Base-by-base conservation (phyloP, 305 asterid species). In the Withania somnifera region DNA sequence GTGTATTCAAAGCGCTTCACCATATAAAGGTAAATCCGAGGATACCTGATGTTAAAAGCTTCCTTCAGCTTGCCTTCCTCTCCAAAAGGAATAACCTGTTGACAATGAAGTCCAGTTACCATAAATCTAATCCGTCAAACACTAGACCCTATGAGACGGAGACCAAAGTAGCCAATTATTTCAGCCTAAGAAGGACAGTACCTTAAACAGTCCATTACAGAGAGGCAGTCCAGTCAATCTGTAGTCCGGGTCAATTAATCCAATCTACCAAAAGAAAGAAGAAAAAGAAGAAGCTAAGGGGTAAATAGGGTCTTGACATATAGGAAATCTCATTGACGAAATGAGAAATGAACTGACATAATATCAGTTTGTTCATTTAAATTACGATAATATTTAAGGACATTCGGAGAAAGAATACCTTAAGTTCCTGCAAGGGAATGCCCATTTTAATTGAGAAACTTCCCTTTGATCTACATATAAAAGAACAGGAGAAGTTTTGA, bases 371-470 rank as follows among this genome's bases (percentile, higher is more conserved):
- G 58, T 26, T 75, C 56, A 30, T 11, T 17, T 42, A 42, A 76
- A 51, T 47, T 77, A 53, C 36, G 19, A 13, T 52, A 17, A 42
- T 53, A 60, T 53, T 34, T 30, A 53, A 50, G 38, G 42, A 3
- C n/a, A 28, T 26, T 26, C 13, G 20, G 11, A 24, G 22, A 78
- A 51, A 51, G 17, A 42, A 66, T 88, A 94, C 93, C 90, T 87
- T 85, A 14, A 84, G 87, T 54, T 82, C 86, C 83, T 86, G 86
- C 0, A 87, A 85, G 42, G 99, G 97, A 76, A 97, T 94, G 32
- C 99, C 99, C 80, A 91, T 94, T 84, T 97, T 91, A 87, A 93
- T 98, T n/a, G 99, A 94, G 68, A 95, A 97, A 90, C 94, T 98
- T 42, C 99, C 99, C 97, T 91, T 94, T 19, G 98, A 97, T 89